phyloP scores from a whole-genome alignment of 495 filamentous ascomycete species.

The Aspergillus coremiiformis region DNA sequence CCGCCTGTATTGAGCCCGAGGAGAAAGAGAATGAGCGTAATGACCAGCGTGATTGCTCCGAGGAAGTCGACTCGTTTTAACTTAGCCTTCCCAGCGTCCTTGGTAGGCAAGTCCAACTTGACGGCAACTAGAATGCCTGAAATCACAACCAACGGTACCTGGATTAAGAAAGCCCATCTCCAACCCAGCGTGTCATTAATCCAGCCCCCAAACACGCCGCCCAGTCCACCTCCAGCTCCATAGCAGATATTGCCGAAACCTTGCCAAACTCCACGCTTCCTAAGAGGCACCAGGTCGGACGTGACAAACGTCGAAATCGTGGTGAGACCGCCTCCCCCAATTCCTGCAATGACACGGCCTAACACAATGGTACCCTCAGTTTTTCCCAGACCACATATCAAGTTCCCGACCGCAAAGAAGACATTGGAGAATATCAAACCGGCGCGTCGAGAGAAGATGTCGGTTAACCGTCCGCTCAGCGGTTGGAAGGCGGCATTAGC shows the following conservation, averaged over 20 bases:
- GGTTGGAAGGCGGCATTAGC: slow-evolving; percentile 86
- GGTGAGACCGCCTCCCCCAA: slow-evolving; percentile 78
- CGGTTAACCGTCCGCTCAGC: slow-evolving; percentile 75
- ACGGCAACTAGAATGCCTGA: slow-evolving; percentile 60
- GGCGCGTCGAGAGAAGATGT: slow-evolving; percentile 74
- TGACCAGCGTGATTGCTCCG: slow-evolving; percentile 61
- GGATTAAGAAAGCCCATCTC: slow-evolving; percentile 70
- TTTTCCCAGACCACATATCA: slow-evolving; percentile 76
- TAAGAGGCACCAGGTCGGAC: slow-evolving; percentile 75
- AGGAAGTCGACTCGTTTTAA: slow-evolving; percentile 79
- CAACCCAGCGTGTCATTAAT: slow-evolving; percentile 74
- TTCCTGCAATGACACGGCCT: slow-evolving; percentile 74
- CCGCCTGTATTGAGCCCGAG: slow-evolving; percentile 80
- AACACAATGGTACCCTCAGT: slow-evolving; percentile 65
- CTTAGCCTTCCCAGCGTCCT: slow-evolving; percentile 47
- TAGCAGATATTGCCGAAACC: slow-evolving; percentile 79
- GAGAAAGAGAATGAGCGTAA: slow-evolving; percentile 65
- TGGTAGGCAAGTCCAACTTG: slow-evolving; percentile 69
- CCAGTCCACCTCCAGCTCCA: slow-evolving; percentile 58
- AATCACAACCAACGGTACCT: slow-evolving; percentile 58
- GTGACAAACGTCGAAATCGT: slow-evolving; percentile 77
- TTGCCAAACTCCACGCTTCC: slow-evolving; percentile 76
- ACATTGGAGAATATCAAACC: slow-evolving; percentile 73
- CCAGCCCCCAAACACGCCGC: slow-evolving; percentile 63
- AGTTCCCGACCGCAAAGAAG: slow-evolving; percentile 72